Evolutionary conservation across 306 rosid species (phyloP), one percentile per base, ranked within the genome.

Genomic region (Casuarina equisetifolia): DNA sequence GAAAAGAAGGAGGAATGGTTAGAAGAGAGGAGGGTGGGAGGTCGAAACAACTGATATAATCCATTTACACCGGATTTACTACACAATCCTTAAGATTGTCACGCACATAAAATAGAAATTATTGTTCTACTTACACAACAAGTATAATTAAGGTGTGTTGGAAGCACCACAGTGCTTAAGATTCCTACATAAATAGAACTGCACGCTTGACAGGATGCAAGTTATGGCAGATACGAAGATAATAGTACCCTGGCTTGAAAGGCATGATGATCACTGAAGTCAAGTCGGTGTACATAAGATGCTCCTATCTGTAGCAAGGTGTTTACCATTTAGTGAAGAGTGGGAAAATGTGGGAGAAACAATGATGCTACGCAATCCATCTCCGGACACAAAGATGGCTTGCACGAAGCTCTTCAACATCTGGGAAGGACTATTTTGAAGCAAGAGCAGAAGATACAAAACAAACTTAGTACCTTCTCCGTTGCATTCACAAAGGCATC

Each of bases 221-320:
- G 9, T 66, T 6, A 66, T 2, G 25, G 36, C 71, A 42, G 49
- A 67, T 49, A 67, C 55, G 49, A 59, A 79, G 68, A 76, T 42
- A 72, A 63, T 59, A 50, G 25, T 83, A 92, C 98, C 96, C 20
- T 81, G 77, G 74, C 49, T 83, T 84, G 82, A 88, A 88, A 91
- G 74, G 13, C 76, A 76, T 90, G 96, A 77, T 95, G 98, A 82
- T 95, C 98, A 72, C 88, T 89, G 86, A 89, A 95, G 83, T 92
- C 91, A 43, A 92, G 81, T 81, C 81, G 89, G 80, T 88, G 95
- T 74, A 92, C 92, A 84, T 82, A 77, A 75, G 76, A 67, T 32
- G 93, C 89, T 81, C 89, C 93, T 76, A 92, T 82, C 97, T 92
- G 92, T 88, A 86, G 53, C 81, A 77, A 82, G 76, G 45, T 38